Evolutionary conservation across 2,329 filamentous ascomycete genomes (phyloP).

Genomic region (Alternaria viburni): DNA sequence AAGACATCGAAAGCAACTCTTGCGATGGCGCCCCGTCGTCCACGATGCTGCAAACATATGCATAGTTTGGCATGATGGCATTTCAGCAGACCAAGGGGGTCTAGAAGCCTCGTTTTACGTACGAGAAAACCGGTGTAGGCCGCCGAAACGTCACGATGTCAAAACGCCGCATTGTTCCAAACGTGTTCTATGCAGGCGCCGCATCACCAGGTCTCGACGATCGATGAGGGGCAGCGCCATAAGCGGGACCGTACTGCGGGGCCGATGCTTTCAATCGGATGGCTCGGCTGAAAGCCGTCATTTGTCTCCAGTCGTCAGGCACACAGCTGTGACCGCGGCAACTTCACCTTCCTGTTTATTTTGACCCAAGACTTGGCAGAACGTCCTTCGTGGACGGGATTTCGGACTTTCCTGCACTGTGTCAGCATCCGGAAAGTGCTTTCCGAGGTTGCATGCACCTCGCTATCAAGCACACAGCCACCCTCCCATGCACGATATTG

Average conservation of each 20-base stretch:
- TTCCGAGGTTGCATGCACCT: slow-evolving; percentile 8
- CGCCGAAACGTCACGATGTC: slow-evolving; percentile 36
- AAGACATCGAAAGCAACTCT: background rate
- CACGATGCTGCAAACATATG: slow-evolving; percentile 4
- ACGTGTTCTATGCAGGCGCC: slow-evolving; percentile 23
- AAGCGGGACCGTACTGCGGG: slow-evolving; percentile 20
- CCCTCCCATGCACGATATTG: slow-evolving; percentile 1
- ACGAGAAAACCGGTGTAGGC: slow-evolving; percentile 18
- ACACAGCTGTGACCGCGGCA: slow-evolving; percentile 15
- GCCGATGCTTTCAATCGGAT: slow-evolving; percentile 28
- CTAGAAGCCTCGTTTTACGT: slow-evolving; percentile 30
- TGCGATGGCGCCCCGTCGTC: background rate
- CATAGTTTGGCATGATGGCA: slow-evolving; percentile 28
- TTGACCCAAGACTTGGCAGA: slow-evolving; percentile 10
- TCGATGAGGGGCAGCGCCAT: slow-evolving; percentile 26
- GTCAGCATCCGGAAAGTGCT: slow-evolving; percentile 10
- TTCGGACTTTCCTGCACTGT: background rate
- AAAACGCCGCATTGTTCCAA: slow-evolving; percentile 19
- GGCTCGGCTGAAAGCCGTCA: slow-evolving; percentile 25
- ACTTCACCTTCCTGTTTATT: slow-evolving; percentile 31
- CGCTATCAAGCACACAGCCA: slow-evolving; percentile 9
- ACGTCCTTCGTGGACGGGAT: background rate
- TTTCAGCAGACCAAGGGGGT: slow-evolving; percentile 11
- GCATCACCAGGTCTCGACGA: slow-evolving; percentile 36
- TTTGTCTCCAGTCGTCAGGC: background rate